Percentiles rank a stretch among this genome's conserved stretches.
Conservation (phyloP, 495 filamentous ascomycete genomes). For the Friedmanniomyces simplex region DNA sequence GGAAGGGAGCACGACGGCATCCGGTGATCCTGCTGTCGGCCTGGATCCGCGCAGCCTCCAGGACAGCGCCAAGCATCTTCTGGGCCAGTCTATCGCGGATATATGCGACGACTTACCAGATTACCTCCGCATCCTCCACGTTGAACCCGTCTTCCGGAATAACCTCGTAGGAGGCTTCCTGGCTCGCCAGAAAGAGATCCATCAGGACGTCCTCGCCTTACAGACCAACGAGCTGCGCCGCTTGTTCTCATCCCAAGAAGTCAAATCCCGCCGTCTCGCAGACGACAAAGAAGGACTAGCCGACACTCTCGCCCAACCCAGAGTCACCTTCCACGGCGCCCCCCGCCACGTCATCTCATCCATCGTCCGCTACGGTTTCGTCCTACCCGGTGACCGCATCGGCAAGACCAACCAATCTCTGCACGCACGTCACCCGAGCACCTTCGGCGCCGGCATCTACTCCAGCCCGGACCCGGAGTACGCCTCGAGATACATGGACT, state of each 20-base stretch:
- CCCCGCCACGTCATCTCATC: not conserved
- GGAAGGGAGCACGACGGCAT: too few species aligned
- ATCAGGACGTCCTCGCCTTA: not conserved
- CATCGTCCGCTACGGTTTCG: constrained; percentile 8
- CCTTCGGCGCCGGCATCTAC: constrained; percentile 3
- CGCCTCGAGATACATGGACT: not conserved
- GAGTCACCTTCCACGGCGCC: constrained; percentile 5
- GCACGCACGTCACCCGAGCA: not conserved
- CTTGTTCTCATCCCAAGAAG: not conserved
- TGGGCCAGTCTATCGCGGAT: not conserved
- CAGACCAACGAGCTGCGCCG: not conserved
- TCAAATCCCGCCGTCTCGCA: not conserved
- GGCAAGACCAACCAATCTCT: not conserved
- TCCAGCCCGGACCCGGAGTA: constrained; percentile 2
- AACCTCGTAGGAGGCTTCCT: not conserved
- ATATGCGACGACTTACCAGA: not conserved
- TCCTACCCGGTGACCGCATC: not conserved
- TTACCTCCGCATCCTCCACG: constrained; percentile 1
- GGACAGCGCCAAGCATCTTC: not conserved
- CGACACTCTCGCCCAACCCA: not conserved
- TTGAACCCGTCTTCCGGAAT: constrained; percentile 6
- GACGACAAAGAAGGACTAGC: constrained; percentile 1
- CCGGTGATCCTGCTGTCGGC: not conserved
- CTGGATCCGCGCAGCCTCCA: not conserved
- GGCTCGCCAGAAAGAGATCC: not conserved